Evolutionary conservation across 2,329 filamentous ascomycete species (phyloP).

Genomic region (Albophoma yamanashiensis): DNA sequence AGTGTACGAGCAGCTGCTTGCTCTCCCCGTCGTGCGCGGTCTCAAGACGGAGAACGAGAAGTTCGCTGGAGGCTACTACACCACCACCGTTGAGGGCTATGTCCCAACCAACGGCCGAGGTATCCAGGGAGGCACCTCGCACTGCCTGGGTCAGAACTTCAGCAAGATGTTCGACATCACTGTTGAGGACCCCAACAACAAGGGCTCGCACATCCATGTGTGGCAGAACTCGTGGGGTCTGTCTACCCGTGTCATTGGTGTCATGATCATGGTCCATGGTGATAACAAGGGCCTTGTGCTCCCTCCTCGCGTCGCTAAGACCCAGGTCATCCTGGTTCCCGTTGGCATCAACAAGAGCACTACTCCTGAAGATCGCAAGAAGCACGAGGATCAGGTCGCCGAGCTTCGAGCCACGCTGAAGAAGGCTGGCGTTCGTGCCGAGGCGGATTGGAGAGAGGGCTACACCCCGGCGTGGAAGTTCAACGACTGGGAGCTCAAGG

Average conservation of each 20-base stretch:
- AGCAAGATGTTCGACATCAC: slow-evolving; percentile 99
- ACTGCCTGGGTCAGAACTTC: slow-evolving; percentile 95
- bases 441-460: slow-evolving; percentile 76
- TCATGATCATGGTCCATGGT: slow-evolving; percentile 98
- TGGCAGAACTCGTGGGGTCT: slow-evolving; percentile 99
- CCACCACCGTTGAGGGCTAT: slow-evolving; percentile 93
- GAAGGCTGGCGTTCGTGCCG: slow-evolving; percentile 63
- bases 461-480: slow-evolving; percentile 98
- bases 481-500: slow-evolving; percentile 97
- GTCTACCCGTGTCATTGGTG: slow-evolving; percentile 91
- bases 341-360: slow-evolving; percentile 89
- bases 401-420: slow-evolving; percentile 59
- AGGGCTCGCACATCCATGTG: slow-evolving; percentile 71
- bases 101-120: slow-evolving; percentile 92
- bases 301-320: slow-evolving; percentile 79
- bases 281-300: slow-evolving; percentile 93
- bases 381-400: slow-evolving; percentile 66
- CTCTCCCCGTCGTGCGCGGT: slow-evolving; percentile 88
- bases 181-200: slow-evolving; percentile 80
- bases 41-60: slow-evolving; percentile 97
- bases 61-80: slow-evolving; percentile 94
- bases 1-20: slow-evolving; percentile 87
- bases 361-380: slow-evolving; percentile 64
- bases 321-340: slow-evolving; percentile 79
- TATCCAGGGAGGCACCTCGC: slow-evolving; percentile 92